These are phyloP conservation scores for Ettlia oleoabundans DNA, from an alignment of 139 green algal genomes.

Conservation along the genomic window DNA sequence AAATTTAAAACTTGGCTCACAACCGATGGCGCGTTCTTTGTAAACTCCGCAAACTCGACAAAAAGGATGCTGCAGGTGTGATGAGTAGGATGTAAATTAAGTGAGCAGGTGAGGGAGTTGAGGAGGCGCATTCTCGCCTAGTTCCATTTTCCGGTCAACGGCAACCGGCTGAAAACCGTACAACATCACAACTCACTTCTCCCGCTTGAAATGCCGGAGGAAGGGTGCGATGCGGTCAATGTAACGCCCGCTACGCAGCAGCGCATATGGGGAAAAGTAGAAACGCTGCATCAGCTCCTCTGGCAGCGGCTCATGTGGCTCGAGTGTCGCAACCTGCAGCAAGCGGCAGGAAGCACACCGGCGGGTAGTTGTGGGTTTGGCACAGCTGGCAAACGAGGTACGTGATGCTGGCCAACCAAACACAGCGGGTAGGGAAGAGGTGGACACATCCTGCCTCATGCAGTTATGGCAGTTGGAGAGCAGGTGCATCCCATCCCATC, in stretches of 20 bases:
- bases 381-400: too few species aligned
- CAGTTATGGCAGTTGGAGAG: too few species aligned
- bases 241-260: conserved; percentile 62
- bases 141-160: neutral
- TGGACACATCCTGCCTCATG: too few species aligned
- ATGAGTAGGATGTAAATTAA: neutral
- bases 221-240: conserved; percentile 69
- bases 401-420: too few species aligned
- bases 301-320: conserved; percentile 52
- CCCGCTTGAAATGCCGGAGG: conserved; percentile 60
- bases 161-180: too few species aligned
- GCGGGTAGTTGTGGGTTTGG: neutral
- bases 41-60: conserved; percentile 75
- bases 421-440: too few species aligned
- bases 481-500: too few species aligned
- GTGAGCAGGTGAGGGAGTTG: neutral
- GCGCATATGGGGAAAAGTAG: conserved; percentile 47
- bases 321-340: conserved; percentile 50
- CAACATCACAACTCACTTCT: conserved; percentile 57
- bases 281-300: conserved; percentile 56
- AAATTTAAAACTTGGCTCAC: conserved; percentile 66
- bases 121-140: neutral
- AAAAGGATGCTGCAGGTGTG: conserved; percentile 70
- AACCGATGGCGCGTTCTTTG: conserved; percentile 53
- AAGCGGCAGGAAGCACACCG: conserved; percentile 1